Base-by-base conservation (phyloP, 495 filamentous ascomycete species). In the Hypoxylon lenormandii region DNA sequence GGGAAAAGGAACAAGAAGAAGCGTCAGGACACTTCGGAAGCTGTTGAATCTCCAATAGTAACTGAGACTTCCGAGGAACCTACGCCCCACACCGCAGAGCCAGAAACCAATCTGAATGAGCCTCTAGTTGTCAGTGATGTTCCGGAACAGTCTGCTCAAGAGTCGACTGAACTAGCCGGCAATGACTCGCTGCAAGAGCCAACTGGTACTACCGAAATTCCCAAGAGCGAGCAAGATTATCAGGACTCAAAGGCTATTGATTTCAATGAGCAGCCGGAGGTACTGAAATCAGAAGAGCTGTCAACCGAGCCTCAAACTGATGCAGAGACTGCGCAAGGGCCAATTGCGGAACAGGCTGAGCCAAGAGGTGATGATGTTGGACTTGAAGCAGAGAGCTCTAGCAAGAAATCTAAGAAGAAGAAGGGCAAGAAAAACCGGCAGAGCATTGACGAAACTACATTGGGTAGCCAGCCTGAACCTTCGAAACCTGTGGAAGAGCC, bases 221-320 rank as follows among this genome's bases (percentile, higher is more conserved):
- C 64, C 48, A 67, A 73, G 47, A 56, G 64, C 18, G 72, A 77
- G 64, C 76, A 79, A 62, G 77, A 77, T 60, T 61, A 67, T 19
- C 70, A 76, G 52, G 62, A 48, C 13, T 64, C 67, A 26, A 53
- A 57, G 22, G 11, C 18, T 30, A 18, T 21, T 21, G 40, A 15
- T 12, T 15, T 47, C 19, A 33, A 26, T 10, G 15, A 57, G 16
- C 55, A 61, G 46, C 40, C 43, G 40, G 63, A 66, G 43, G n/a
- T 47, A n/a, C 12, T 53, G 16, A 59, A 63, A 37, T 12, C 36
- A 43, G 56, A 70, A 13, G 61, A 66, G 51, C 61, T 18, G 5
- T 43, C 45, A 28, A 43, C 19, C 36, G 51, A 62, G 43, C 36
- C 68, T 63, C 46, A 59, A 55, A 1, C 46, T 26, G 22, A 33